Evolutionary conservation across 192 early-diverging fungal species (phyloP), one percentile per base, ranked within the genome.

Genomic region (Gryganskiella cystojenkinii): DNA sequence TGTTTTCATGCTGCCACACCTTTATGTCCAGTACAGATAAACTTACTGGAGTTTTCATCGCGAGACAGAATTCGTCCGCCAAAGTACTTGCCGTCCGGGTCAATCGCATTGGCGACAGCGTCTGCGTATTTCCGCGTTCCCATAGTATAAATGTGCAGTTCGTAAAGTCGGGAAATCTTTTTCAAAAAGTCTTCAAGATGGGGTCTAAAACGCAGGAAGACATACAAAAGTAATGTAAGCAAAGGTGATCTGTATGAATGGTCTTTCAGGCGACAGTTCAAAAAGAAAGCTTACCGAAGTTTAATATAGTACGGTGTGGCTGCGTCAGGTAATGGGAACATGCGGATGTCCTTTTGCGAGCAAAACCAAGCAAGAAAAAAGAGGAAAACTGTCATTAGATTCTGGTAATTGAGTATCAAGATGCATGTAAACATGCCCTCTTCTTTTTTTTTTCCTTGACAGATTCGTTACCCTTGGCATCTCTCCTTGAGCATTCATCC

Each of bases 81-180:
- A 64, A 99, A 99, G 31, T 90, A 86, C 11, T 58, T 82, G 7
- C 87, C 70, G 15, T 92, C 86, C 1, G 96, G 96, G 67, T 99
- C 98, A 47, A 99, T 90, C 2, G 91, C 86, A 27, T 88, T 84
- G 0, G 95, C 94, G 2, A 99, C 93, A 1, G 92, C 90, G 33
- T 92, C 86, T 31, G 98, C 98, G 80, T 99, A 99, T 20, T 89
- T 85, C 13, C 96, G 87, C 1, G 96, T 94, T 31, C 98, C 98
- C 96, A 98, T 97, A 2, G 98, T 99, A 79, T 99, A 99, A 56
- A 99, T 96, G 78, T 99, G 98, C 73, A 99, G 82, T 81, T 99
- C 98, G 70, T 94, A 99, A 8, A 91, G 31, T 57, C 88, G 56
- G 2, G 85, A 79, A 8, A 96, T 71, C 49, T 84, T 71, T 51